A percentile compares a stretch with the other conserved stretches of the same genome.
Evolutionary conservation across 2,329 filamentous ascomycete species (phyloP).

Genomic region (Aspergillus chevalieri): DNA sequence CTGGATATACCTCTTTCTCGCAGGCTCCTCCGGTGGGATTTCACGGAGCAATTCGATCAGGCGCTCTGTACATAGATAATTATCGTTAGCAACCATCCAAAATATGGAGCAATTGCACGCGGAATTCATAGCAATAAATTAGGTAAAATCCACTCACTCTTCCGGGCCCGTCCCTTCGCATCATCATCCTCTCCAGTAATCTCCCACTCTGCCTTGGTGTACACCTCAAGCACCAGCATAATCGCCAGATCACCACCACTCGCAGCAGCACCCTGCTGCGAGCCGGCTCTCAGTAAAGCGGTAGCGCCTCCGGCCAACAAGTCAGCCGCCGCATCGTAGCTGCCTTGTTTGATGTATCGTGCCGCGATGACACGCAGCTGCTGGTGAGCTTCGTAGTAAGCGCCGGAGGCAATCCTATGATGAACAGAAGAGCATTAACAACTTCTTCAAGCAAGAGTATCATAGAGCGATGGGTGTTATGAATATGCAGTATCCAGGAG

Average conservation of each 20-base stretch:
- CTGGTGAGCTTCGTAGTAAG: slow-evolving; percentile 97
- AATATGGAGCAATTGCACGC: background rate
- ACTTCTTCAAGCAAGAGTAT: background rate
- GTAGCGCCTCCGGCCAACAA: slow-evolving; percentile 79
- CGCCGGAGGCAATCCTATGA: slow-evolving; percentile 73
- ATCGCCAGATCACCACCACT: slow-evolving; percentile 86
- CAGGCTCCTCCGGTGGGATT: slow-evolving; percentile 79
- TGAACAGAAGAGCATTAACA: slow-evolving; percentile 1
- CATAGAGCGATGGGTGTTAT: background rate
- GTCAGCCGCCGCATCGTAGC: slow-evolving; percentile 79
- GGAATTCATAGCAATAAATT: background rate
- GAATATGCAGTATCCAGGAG: background rate
- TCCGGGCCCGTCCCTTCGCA: slow-evolving; percentile 59
- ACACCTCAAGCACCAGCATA: slow-evolving; percentile 82
- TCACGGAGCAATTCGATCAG: slow-evolving; percentile 72
- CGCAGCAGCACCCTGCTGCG: slow-evolving; percentile 82
- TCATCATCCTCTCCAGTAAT: slow-evolving; percentile 51
- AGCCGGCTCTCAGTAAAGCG: slow-evolving; percentile 58
- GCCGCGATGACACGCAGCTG: slow-evolving; percentile 93
- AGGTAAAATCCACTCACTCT: slow-evolving; percentile 24
- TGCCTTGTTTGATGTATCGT: slow-evolving; percentile 81
- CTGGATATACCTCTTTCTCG: slow-evolving; percentile 82
- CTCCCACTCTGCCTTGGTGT: slow-evolving; percentile 75
- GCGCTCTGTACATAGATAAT: slow-evolving; percentile 39
- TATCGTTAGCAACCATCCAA: slow-evolving; percentile 3